Conservation (phyloP, 139 green algal genomes). For the Diplosphaera chodatii region DNA sequence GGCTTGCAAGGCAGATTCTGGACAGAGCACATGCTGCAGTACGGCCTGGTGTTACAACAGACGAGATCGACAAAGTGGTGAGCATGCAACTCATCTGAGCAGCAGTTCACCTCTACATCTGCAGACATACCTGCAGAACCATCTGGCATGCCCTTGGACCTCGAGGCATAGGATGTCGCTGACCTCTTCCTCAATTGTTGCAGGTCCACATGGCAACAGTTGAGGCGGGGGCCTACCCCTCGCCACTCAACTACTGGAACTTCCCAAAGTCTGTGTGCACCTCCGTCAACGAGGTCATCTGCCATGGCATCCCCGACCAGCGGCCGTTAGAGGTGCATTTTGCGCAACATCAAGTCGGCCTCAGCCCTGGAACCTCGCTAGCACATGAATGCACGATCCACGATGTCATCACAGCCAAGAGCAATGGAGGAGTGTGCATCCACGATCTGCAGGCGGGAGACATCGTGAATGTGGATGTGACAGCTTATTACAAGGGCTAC, state of each 20-base stretch:
- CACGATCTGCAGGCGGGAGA: constrained; percentile 50
- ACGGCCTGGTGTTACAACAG: constrained; percentile 78
- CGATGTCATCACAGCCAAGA: too few species aligned
- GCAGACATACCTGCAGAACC: too few species aligned
- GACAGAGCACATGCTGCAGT: constrained; percentile 72
- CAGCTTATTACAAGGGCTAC: constrained; percentile 78
- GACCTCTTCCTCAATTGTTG: background rate
- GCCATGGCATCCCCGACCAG: constrained; percentile 94
- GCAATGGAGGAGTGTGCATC: background rate
- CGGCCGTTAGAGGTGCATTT: constrained; percentile 77
- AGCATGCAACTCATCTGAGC: too few species aligned
- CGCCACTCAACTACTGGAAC: constrained; percentile 87
- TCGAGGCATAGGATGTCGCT: background rate
- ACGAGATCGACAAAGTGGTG: constrained; percentile 93
- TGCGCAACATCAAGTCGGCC: too few species aligned
- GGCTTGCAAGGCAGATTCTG: constrained; percentile 63
- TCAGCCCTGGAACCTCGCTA: too few species aligned
- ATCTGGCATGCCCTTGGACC: too few species aligned
- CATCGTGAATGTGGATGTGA: constrained; percentile 97
- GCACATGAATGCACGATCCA: too few species aligned
- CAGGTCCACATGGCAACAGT: constrained; percentile 79
- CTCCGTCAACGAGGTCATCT: constrained; percentile 97
- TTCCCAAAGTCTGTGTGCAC: constrained; percentile 98
- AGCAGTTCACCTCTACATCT: too few species aligned
- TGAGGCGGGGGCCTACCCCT: constrained; percentile 76